Percentiles rank a stretch among this genome's conserved stretches.
Evolutionary conservation across 2,329 filamentous ascomycete genomes (phyloP).

Genomic region (Cladosporium sp.): DNA sequence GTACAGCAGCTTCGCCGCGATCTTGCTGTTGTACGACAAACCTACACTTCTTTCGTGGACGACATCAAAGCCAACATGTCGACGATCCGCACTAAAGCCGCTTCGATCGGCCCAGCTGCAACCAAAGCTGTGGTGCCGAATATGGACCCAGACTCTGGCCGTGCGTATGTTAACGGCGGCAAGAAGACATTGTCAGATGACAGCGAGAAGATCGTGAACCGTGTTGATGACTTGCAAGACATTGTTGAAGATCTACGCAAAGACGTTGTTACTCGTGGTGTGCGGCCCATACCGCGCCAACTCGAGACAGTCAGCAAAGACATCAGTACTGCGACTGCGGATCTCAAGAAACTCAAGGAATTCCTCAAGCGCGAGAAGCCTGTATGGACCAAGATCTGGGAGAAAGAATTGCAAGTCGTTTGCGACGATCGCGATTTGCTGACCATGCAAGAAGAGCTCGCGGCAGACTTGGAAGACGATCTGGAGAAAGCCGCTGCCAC

Average conservation of each 20-base stretch:
- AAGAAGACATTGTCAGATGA: conserved; percentile 84
- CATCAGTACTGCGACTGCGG: conserved; percentile 72
- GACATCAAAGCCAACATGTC: conserved; percentile 88
- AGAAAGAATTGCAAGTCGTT: conserved; percentile 92
- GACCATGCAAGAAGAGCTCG: conserved; percentile 92
- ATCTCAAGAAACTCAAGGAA: conserved; percentile 91
- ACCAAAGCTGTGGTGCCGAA: conserved; percentile 66
- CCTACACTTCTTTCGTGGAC: conserved; percentile 84
- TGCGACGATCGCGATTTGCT: conserved; percentile 94
- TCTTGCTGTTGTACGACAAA: conserved; percentile 85
- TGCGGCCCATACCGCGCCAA: conserved; percentile 84
- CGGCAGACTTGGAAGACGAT: conserved; percentile 88
- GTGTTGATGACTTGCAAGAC: conserved; percentile 96
- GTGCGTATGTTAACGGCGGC: conserved; percentile 76
- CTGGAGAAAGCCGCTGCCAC: conserved; percentile 91
- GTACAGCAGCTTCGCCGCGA: conserved; percentile 80
- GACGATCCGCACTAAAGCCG: conserved; percentile 74
- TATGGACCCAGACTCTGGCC: conserved; percentile 73
- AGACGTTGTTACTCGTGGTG: conserved; percentile 89
- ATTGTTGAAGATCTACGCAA: conserved; percentile 94
- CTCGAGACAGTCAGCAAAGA: conserved; percentile 87
- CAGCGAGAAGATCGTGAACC: conserved; percentile 82
- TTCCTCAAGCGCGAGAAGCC: conserved; percentile 90
- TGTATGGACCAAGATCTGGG: conserved; percentile 98
- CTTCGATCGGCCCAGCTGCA: conserved; percentile 71